A percentile compares a stretch with the other conserved stretches of the same genome.
phyloP scores from a whole-genome alignment of 306 rosid genomes.

The Ormosia emarginata region DNA sequence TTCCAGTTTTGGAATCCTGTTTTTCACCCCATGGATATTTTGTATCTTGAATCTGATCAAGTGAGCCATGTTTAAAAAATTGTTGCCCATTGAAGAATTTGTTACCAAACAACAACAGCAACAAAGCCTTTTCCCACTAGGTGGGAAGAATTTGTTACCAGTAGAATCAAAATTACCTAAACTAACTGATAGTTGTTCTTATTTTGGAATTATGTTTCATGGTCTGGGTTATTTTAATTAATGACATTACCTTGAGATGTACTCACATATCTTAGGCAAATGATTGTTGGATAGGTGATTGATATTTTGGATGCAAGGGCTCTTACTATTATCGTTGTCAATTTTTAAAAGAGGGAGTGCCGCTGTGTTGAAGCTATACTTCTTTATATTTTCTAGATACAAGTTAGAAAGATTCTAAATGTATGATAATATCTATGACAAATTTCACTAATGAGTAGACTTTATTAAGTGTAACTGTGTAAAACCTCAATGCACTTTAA shows the following conservation, averaged over 20 bases:
- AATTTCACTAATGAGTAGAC: neutral
- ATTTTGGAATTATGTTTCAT: neutral
- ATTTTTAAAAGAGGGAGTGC: neutral
- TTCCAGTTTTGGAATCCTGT: neutral
- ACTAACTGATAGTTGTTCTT: neutral
- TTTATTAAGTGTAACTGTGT: neutral
- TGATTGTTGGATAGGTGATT: neutral
- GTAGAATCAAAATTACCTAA: neutral
- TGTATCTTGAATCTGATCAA: too few relatives aligned
- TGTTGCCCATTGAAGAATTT: neutral
- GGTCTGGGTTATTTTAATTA: neutral
- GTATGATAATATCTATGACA: neutral
- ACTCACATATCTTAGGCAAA: neutral
- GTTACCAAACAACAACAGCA: too few relatives aligned
- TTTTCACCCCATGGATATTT: neutral
- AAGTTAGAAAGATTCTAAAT: neutral
- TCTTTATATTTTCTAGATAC: neutral
- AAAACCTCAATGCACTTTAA: neutral
- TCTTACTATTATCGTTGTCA: neutral
- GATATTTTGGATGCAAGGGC: neutral
- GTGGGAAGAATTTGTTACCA: too few relatives aligned
- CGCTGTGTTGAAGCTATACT: neutral
- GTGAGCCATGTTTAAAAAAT: neutral
- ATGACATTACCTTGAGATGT: neutral
- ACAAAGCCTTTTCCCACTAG: too few relatives aligned